Evolutionary conservation across 2,329 filamentous ascomycete species (phyloP).

Genomic region (Daldinia sp.): DNA sequence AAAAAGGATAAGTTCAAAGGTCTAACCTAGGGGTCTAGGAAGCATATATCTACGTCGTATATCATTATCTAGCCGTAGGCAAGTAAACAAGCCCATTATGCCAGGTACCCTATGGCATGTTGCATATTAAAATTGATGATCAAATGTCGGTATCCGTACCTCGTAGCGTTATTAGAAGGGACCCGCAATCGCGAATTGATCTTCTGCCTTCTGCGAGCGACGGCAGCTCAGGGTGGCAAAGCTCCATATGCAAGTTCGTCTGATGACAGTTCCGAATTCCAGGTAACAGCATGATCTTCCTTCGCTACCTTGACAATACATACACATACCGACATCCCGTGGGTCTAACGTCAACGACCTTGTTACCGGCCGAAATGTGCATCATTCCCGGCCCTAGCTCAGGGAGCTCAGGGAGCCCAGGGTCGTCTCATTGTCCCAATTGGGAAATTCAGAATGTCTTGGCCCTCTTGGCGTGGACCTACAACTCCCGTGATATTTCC

Average conservation of each 20-base stretch:
- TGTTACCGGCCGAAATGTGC: constrained; percentile 18
- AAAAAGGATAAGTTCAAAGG: constrained; percentile 17
- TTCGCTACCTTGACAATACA: constrained; percentile 23
- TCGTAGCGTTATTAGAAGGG: neutral
- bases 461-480: constrained; percentile 24
- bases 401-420: no score
- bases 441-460: constrained; percentile 28
- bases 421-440: constrained; percentile 31
- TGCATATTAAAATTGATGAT: constrained; percentile 25
- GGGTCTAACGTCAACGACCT: constrained; percentile 12
- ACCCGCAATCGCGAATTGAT: constrained; percentile 25
- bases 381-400: constrained; percentile 22
- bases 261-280: constrained; percentile 36
- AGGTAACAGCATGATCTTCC: constrained; percentile 36
- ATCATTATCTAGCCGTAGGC: no score
- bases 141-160: constrained; percentile 7
- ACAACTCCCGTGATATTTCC: constrained; percentile 33
- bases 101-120: constrained; percentile 18
- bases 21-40: no score
- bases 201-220: constrained; percentile 14
- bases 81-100: no score
- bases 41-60: no score
- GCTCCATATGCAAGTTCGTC: constrained; percentile 29
- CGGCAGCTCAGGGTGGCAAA: constrained; percentile 15
- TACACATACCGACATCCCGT: constrained; percentile 15